Evolutionary conservation across 371 early-diverging fungal genomes (phyloP).

Genomic region (Mortierella sp.): DNA sequence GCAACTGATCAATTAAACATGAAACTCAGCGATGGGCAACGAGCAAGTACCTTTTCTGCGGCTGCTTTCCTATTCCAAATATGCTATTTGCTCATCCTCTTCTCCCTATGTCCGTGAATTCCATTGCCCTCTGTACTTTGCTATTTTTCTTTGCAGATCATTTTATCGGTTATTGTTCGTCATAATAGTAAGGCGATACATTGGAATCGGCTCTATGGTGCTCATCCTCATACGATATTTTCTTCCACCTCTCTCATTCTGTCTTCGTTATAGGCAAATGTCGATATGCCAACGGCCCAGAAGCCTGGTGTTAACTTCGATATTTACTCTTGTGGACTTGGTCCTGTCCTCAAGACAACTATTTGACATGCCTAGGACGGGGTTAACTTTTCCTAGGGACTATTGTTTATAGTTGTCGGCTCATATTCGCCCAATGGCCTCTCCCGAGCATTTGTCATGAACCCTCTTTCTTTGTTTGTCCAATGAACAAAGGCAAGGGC

Average conservation of each 20-base stretch:
- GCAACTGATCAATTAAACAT: no score
- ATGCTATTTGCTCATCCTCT: background rate
- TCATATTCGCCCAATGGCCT: no score
- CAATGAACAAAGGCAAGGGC: no score
- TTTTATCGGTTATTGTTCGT: background rate
- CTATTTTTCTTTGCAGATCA: background rate
- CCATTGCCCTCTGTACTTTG: background rate
- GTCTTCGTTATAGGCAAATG: background rate
- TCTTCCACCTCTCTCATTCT: background rate
- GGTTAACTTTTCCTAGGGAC: no score
- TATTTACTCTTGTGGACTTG: no score
- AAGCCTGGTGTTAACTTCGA: background rate
- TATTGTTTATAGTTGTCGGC: no score
- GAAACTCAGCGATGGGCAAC: no score
- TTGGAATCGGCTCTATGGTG: background rate
- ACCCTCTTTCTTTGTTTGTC: no score
- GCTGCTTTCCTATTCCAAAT: background rate
- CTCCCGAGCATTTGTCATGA: no score
- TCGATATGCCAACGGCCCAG: background rate
- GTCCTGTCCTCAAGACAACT: no score
- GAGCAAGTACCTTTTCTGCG: no score
- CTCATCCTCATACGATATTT: background rate
- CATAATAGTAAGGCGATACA: background rate
- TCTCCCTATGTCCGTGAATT: background rate
- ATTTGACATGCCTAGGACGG: no score